phyloP scores from a whole-genome alignment of 108 stramenopile species.

The Chaetoceros muelleri region DNA sequence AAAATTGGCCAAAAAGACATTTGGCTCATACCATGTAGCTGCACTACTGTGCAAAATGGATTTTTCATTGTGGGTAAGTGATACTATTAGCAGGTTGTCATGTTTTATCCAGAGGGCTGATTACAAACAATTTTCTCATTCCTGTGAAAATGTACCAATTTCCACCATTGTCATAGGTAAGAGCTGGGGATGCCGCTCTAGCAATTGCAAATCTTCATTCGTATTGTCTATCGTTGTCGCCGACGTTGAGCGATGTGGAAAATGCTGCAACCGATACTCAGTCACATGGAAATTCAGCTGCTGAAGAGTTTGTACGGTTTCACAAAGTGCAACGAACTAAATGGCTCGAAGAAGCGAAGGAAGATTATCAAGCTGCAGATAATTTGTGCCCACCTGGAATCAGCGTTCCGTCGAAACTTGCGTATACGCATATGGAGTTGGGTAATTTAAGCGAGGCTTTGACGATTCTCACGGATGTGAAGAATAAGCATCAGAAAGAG shows the following conservation, averaged over 20 bases:
- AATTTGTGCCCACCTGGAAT: slow-evolving; percentile 66
- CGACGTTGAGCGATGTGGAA: not conserved
- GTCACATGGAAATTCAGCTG: not conserved
- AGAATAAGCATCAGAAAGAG: slow-evolving; percentile 22
- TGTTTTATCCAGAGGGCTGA: no score
- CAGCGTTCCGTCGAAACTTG: slow-evolving; percentile 69
- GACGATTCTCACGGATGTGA: slow-evolving; percentile 65
- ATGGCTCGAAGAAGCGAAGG: slow-evolving; percentile 60
- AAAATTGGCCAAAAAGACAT: slow-evolving; percentile 65
- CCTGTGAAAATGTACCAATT: no score
- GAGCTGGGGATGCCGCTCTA: slow-evolving; percentile 62
- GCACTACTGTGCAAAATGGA: slow-evolving; percentile 73
- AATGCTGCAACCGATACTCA: slow-evolving; percentile 1
- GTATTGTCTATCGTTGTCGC: slow-evolving; percentile 6
- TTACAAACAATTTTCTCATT: no score
- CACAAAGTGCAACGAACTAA: slow-evolving; percentile 25
- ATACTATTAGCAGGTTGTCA: no score
- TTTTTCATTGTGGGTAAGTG: slow-evolving; percentile 64
- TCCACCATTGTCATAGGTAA: no score
- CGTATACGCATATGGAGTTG: slow-evolving; percentile 50
- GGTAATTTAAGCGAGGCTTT: slow-evolving; percentile 61
- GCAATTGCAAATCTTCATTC: slow-evolving; percentile 43
- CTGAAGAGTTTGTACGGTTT: slow-evolving; percentile 3
- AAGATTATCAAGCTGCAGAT: slow-evolving; percentile 58
- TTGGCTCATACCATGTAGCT: slow-evolving; percentile 71